Percentiles rank a stretch among this genome's conserved stretches.
phyloP scores from a whole-genome alignment of 1,139 yeast species.

The Saccharomyces hybrid region DNA sequence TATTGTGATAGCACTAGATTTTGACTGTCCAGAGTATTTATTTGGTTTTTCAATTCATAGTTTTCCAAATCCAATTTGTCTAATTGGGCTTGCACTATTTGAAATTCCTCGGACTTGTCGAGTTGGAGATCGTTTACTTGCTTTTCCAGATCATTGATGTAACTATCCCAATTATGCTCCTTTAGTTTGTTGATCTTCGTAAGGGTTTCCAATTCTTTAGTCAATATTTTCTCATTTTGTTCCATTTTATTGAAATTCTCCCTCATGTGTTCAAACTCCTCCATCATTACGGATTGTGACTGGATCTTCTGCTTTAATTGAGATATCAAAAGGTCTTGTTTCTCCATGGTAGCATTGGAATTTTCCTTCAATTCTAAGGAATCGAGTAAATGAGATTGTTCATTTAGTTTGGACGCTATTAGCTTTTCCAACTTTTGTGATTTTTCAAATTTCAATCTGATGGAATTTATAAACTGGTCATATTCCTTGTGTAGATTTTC shows the following conservation, averaged over 20 bases:
- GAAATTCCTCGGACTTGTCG: slow-evolving; percentile 36
- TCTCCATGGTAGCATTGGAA: background rate
- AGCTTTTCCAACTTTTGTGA: slow-evolving; percentile 17
- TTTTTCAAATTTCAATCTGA: slow-evolving; percentile 19
- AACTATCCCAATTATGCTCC: background rate
- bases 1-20: slow-evolving; percentile 5
- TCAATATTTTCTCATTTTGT: background rate
- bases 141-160: background rate
- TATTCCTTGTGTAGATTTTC: slow-evolving; percentile 28
- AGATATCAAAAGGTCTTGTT: background rate
- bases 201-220: background rate
- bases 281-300: background rate
- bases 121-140: slow-evolving; percentile 33
- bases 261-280: slow-evolving; percentile 1
- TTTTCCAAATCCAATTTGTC: slow-evolving; percentile 30
- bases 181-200: background rate
- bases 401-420: slow-evolving; percentile 17
- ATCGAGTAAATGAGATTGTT: slow-evolving; percentile 17
- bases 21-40: background rate
- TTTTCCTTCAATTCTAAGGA: slow-evolving; percentile 7
- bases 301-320: slow-evolving; percentile 4
- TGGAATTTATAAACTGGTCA: slow-evolving; percentile 24
- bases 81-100: slow-evolving; percentile 33
- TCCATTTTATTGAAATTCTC: background rate
- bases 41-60: slow-evolving; percentile 24